Evolutionary conservation across 192 early-diverging fungal genomes (phyloP).

Genomic region (Linnemannia hyalina): DNA sequence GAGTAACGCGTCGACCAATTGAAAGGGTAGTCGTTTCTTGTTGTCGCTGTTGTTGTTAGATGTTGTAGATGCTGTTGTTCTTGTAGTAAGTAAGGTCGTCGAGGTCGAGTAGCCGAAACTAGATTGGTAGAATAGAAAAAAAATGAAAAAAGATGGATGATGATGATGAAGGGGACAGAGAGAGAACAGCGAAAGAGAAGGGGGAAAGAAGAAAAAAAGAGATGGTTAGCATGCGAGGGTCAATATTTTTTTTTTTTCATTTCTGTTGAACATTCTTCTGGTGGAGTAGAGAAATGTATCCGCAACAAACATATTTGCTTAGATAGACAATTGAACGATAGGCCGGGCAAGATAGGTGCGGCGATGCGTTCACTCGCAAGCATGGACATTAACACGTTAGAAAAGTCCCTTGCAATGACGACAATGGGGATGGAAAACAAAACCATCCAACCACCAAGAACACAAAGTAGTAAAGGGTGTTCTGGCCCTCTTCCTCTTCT

Average conservation of each 20-base stretch:
- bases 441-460: neutral
- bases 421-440: neutral
- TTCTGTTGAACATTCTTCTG: slow-evolving; percentile 9
- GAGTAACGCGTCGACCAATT: neutral
- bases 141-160: neutral
- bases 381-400: neutral
- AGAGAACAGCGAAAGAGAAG: neutral
- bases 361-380: neutral
- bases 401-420: neutral
- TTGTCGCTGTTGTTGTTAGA: neutral
- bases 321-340: neutral
- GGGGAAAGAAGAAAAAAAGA: neutral
- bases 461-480: neutral
- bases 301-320: neutral
- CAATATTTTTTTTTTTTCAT: neutral
- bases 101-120: neutral
- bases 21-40: neutral
- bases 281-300: neutral
- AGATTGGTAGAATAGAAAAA: neutral
- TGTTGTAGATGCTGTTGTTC: neutral
- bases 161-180: neutral
- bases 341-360: neutral
- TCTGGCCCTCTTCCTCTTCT: neutral
- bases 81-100: neutral
- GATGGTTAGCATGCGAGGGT: slow-evolving; percentile 4